Conservation (phyloP, 139 green algal species). For the Picocystis salinarum region DNA sequence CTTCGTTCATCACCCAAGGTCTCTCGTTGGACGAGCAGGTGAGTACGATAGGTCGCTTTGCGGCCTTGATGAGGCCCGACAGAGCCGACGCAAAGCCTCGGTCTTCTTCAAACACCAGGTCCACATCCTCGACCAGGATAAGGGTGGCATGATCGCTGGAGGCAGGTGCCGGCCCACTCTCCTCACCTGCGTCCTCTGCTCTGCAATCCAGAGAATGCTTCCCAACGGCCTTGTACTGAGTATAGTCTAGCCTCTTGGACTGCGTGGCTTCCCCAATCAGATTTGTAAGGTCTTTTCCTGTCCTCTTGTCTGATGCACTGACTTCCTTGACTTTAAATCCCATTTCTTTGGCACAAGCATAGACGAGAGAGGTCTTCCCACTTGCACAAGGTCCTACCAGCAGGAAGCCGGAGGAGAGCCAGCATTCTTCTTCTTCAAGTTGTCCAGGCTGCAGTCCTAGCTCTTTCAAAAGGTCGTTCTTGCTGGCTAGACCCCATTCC, state of each 20-base stretch:
- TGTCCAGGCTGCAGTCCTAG: too few relatives aligned
- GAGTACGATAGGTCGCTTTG: slow-evolving; percentile 13
- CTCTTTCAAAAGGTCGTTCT: too few relatives aligned
- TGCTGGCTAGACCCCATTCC: too few relatives aligned
- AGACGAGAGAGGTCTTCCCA: slow-evolving; percentile 25
- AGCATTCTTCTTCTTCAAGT: too few relatives aligned
- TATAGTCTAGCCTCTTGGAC: slow-evolving; percentile 4
- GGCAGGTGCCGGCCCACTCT: neutral
- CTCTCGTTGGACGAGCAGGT: too few relatives aligned
- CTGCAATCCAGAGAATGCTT: neutral
- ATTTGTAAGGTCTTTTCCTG: slow-evolving; percentile 10
- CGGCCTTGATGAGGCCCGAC: neutral
- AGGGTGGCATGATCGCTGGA: slow-evolving; percentile 1
- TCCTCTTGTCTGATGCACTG: slow-evolving; percentile 20
- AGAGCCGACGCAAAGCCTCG: slow-evolving; percentile 12
- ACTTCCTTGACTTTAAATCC: slow-evolving; percentile 28
- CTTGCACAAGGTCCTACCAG: slow-evolving; percentile 18
- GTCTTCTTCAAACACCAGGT: slow-evolving; percentile 4
- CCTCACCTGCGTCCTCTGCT: neutral
- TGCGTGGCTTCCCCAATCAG: slow-evolving; percentile 24
- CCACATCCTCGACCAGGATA: slow-evolving; percentile 14
- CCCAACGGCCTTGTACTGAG: neutral
- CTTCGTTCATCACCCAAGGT: too few relatives aligned
- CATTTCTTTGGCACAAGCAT: slow-evolving; percentile 19
- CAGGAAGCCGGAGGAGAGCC: slow-evolving; percentile 13